Percentiles rank a stretch among this genome's conserved stretches.
Evolutionary conservation across 2,329 filamentous ascomycete genomes (phyloP).

Genomic region (Trichoderma arundinaceum): DNA sequence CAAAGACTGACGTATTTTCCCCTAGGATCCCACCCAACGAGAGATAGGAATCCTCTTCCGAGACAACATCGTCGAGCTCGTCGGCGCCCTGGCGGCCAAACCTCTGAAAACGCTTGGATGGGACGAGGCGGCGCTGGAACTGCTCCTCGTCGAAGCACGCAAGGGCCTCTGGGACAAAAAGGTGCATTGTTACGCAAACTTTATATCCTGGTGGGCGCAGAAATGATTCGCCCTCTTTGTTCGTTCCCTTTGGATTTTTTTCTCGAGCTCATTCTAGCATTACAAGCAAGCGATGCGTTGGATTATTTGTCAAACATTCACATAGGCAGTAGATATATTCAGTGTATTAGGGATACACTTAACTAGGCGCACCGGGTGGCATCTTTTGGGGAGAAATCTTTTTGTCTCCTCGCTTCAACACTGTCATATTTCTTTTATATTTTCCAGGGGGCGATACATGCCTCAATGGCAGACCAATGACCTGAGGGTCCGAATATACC

Average conservation of each 20-base stretch:
- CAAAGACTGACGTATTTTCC: background rate
- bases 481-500: background rate
- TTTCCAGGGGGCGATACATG: too few relatives aligned
- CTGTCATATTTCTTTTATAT: too few relatives aligned
- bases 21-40: constrained; percentile 39
- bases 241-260: background rate
- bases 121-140: constrained; percentile 40
- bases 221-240: constrained; percentile 35
- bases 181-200: constrained; percentile 46
- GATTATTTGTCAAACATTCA: background rate
- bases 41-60: constrained; percentile 49
- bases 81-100: constrained; percentile 46
- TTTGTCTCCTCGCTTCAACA: too few relatives aligned
- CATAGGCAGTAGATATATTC: background rate
- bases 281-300: constrained; percentile 3
- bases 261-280: background rate
- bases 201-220: constrained; percentile 48
- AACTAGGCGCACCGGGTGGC: background rate
- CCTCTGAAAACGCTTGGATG: constrained; percentile 43
- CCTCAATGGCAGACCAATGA: background rate
- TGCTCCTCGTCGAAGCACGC: constrained; percentile 39
- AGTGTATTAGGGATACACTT: background rate
- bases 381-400: too few relatives aligned
- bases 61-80: constrained; percentile 44
- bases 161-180: constrained; percentile 38